Base-by-base conservation (phyloP, 2,329 filamentous ascomycete species). In the Rutstroemia sp. region DNA sequence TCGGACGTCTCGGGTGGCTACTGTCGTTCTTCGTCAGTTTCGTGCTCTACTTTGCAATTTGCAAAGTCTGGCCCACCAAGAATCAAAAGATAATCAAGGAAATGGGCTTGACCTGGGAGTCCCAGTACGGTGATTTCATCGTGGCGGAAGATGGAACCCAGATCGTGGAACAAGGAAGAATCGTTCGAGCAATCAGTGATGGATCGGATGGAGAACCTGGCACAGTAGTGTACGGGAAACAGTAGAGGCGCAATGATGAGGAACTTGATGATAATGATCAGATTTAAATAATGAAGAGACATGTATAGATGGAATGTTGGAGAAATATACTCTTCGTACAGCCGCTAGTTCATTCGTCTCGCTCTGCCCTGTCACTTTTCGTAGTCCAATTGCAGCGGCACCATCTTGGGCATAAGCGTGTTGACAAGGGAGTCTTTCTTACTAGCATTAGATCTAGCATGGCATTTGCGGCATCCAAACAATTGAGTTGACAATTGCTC, bases 11-110 rank as follows among this genome's bases (percentile, higher is more conserved):
- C 0, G 71, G 70, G 25, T 72, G 69, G 70, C 48, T 70, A 12
- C 57, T 72, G 16, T 70, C 67, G 1, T 72, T 72, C 56, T 39
- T 60, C 16, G 61, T 66, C 48, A 65, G 65, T 25, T 67, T 71
- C 38, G 56, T 68, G 2, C 61, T 69, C 6, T 72, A 72, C 57
- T 70, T 65, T 34, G 58, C 58, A 1, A 56, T 75, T 5, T 74
- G 72, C 62, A 54, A 57, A 23, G 48, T 74, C 19, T 73, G 71
- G 69, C 72, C 72, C 23, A 73, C 71, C 3, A 37, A 60, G 19
- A 72, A 71, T 42, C 70, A 72, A 58, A 69, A 60, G 34, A 39
- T 69, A 3, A 65, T 73, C 46, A 68, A 65, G 51, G 63, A 71
- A 58, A 64, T 68, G 62, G 68, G 64, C 3, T 59, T 71, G 5